Conservation (phyloP, 345 rosid species). For the Acer campestre region DNA sequence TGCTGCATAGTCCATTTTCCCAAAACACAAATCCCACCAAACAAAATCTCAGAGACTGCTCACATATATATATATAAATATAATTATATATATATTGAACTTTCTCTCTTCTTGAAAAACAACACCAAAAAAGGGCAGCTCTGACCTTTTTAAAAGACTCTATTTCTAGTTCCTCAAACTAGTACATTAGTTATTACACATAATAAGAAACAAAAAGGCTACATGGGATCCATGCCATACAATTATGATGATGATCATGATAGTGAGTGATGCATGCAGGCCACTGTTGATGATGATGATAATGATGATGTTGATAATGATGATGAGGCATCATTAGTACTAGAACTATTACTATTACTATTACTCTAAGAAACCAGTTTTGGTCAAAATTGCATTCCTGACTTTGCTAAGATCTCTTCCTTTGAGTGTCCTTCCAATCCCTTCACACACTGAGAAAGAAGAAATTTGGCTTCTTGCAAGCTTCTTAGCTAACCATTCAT, state of each 20-base stretch:
- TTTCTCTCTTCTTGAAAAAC: constrained; percentile 11
- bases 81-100: no score
- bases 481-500: constrained; percentile 92
- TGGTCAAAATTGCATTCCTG: constrained; percentile 82
- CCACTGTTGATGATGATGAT: no score
- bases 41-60: constrained; percentile 40
- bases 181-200: neutral
- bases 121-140: constrained; percentile 32
- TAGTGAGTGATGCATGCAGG: neutral
- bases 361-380: constrained; percentile 90
- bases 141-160: constrained; percentile 12
- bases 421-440: constrained; percentile 91
- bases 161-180: neutral
- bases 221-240: constrained; percentile 33
- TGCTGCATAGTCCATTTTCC: constrained; percentile 15
- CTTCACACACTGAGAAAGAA: constrained; percentile 89
- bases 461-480: constrained; percentile 79
- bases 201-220: constrained; percentile 17
- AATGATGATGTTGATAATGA: no score
- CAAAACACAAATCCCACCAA: constrained; percentile 28
- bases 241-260: constrained; percentile 36
- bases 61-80: no score
- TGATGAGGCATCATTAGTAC: neutral
- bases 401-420: constrained; percentile 97
- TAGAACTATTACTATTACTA: constrained; percentile 38